Conservation (phyloP, 495 filamentous ascomycete species). For the Penicillium daleae region DNA sequence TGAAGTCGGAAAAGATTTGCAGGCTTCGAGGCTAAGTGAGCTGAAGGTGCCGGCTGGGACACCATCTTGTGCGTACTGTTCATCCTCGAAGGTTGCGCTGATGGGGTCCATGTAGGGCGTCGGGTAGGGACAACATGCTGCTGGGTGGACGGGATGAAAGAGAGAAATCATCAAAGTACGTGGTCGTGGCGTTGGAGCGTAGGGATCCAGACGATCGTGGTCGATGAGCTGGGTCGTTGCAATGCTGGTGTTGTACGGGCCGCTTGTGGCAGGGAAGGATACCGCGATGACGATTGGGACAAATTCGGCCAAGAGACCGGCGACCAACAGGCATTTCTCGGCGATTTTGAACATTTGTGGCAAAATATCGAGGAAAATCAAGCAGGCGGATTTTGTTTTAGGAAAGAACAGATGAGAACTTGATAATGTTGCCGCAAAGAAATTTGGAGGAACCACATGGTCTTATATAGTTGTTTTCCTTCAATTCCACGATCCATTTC, state of each 20-base stretch:
- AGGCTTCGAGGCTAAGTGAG: not conserved
- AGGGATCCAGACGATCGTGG: not conserved
- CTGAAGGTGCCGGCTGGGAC: not conserved
- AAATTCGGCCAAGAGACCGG: not conserved
- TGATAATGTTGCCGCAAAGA: no score
- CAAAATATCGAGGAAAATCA: not conserved
- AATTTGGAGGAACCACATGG: not conserved
- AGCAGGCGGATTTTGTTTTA: not conserved
- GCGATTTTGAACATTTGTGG: not conserved
- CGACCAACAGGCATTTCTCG: not conserved
- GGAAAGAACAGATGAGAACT: no score
- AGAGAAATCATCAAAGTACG: not conserved
- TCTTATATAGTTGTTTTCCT: not conserved
- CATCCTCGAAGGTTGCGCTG: not conserved
- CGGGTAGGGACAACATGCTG: not conserved
- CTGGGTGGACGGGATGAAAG: not conserved
- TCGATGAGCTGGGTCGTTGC: not conserved
- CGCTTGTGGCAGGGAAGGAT: not conserved
- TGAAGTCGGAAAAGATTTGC: not conserved
- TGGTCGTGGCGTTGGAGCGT: not conserved
- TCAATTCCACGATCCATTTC: not conserved
- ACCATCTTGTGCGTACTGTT: not conserved
- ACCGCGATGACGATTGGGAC: not conserved
- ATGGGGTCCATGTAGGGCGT: not conserved
- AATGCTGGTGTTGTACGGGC: constrained; percentile 1